These are phyloP conservation scores for Violaceomyces palustris DNA, from an alignment of 1,284 basidiomycete species.

Conservation along the genomic window DNA sequence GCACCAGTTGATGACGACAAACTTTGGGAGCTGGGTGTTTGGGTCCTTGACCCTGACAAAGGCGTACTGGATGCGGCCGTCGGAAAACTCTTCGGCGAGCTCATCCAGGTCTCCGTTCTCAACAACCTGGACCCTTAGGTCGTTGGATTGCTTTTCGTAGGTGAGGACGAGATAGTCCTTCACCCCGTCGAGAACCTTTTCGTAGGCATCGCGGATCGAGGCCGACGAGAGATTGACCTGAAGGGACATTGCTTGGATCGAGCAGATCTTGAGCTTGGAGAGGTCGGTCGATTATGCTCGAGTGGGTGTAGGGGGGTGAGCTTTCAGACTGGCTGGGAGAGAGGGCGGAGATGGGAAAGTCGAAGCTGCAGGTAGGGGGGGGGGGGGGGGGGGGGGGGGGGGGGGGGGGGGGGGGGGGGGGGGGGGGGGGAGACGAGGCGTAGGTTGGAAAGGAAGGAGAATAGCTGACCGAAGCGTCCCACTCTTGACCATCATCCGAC, in stretches of 20 bases:
- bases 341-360: too few relatives aligned
- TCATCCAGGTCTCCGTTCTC: constrained; percentile 69
- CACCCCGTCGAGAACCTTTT: constrained; percentile 54
- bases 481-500: too few relatives aligned
- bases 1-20: constrained; percentile 72
- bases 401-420: too few relatives aligned
- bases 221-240: constrained; percentile 66
- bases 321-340: too few relatives aligned
- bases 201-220: constrained; percentile 56
- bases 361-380: too few relatives aligned
- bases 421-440: too few relatives aligned
- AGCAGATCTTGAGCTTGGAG: too few relatives aligned
- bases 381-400: too few relatives aligned
- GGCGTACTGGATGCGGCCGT: constrained; percentile 91
- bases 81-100: constrained; percentile 86
- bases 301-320: too few relatives aligned
- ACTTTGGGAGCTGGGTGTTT: constrained; percentile 84
- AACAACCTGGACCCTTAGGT: constrained; percentile 79
- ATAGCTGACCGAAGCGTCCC: too few relatives aligned
- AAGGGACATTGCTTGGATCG: constrained; percentile 53
- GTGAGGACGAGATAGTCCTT: constrained; percentile 84
- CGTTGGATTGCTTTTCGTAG: constrained; percentile 79
- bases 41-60: constrained; percentile 83
- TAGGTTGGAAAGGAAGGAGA: too few relatives aligned
- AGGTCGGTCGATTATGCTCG: too few relatives aligned